phyloP scores from a whole-genome alignment of 2,329 filamentous ascomycete species.

The Beauveria bassiana region DNA sequence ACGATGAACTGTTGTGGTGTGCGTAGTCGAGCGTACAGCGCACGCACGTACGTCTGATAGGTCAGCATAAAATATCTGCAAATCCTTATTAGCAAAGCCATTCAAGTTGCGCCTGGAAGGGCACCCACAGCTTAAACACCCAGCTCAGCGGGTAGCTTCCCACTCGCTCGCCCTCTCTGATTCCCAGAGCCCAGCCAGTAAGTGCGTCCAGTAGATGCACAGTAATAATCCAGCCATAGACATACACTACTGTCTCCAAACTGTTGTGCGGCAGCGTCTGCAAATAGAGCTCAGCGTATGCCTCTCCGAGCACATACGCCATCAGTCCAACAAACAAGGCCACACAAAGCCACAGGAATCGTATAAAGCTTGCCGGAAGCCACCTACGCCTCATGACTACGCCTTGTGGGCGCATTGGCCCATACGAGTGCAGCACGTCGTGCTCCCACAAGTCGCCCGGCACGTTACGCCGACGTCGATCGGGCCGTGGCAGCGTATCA shows the following conservation, averaged over 20 bases:
- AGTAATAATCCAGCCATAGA: conserved; percentile 62
- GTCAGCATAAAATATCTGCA: conserved; percentile 58
- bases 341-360: conserved; percentile 62
- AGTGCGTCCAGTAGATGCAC: conserved; percentile 57
- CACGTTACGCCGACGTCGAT: conserved; percentile 33
- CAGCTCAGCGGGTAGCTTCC: conserved; percentile 64
- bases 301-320: conserved; percentile 60
- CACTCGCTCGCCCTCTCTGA: conserved; percentile 57
- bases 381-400: conserved; percentile 43
- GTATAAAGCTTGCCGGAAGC: conserved; percentile 59
- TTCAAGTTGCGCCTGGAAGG: not conserved
- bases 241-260: conserved; percentile 59
- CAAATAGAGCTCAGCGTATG: conserved; percentile 61
- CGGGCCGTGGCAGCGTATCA: conserved; percentile 37
- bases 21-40: conserved; percentile 59
- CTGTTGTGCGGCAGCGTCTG: conserved; percentile 59
- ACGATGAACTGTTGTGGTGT: conserved; percentile 57
- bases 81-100: not conserved
- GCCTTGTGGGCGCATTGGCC: conserved; percentile 20
- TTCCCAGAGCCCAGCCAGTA: conserved; percentile 60
- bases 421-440: conserved; percentile 22
- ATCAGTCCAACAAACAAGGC: conserved; percentile 55
- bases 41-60: conserved; percentile 64
- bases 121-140: conserved; percentile 59
- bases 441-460: conserved; percentile 31